Percentiles rank a stretch among this genome's conserved stretches.
Conservation (phyloP, 179 eudicot genomes). For the Nepenthes alata region DNA sequence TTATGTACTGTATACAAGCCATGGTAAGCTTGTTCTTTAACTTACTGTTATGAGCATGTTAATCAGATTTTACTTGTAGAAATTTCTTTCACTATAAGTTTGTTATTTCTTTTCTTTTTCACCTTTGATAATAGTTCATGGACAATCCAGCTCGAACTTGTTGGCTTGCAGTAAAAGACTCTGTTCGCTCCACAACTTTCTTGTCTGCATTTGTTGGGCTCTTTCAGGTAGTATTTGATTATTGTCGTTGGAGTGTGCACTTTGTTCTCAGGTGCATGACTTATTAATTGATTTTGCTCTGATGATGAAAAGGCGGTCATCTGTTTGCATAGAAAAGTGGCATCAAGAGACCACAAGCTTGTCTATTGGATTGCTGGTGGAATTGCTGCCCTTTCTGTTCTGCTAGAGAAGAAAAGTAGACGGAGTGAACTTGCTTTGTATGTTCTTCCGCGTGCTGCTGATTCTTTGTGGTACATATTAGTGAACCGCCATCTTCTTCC, state of each 20-base stretch:
- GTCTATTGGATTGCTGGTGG: slow-evolving; percentile 95
- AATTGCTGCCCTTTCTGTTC: slow-evolving; percentile 74
- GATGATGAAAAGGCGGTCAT: slow-evolving; percentile 51
- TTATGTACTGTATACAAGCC: no score
- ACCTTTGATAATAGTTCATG: slow-evolving; percentile 48
- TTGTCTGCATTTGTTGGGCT: slow-evolving; percentile 92
- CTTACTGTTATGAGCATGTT: no score
- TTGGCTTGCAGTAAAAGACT: slow-evolving; percentile 80
- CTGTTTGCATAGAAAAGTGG: slow-evolving; percentile 93
- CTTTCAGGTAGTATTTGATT: slow-evolving; percentile 60
- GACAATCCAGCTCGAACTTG: slow-evolving; percentile 70
- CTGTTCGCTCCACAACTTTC: slow-evolving; percentile 90
- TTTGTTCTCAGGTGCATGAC: slow-evolving; percentile 5
- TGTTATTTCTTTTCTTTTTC: background rate
- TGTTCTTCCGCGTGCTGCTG: slow-evolving; percentile 94
- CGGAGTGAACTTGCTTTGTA: slow-evolving; percentile 88
- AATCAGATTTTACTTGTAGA: no score
- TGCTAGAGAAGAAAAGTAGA: slow-evolving; percentile 82
- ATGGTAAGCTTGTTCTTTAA: no score
- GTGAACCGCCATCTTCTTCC: slow-evolving; percentile 90
- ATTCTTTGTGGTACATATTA: slow-evolving; percentile 86
- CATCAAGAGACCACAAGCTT: slow-evolving; percentile 84
- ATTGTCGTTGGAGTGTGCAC: background rate
- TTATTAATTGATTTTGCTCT: slow-evolving; percentile 16
- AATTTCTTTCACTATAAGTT: no score